These are phyloP conservation scores for Parietichytrium sp. DNA, from an alignment of 108 stramenopile species.

Conservation along the genomic window DNA sequence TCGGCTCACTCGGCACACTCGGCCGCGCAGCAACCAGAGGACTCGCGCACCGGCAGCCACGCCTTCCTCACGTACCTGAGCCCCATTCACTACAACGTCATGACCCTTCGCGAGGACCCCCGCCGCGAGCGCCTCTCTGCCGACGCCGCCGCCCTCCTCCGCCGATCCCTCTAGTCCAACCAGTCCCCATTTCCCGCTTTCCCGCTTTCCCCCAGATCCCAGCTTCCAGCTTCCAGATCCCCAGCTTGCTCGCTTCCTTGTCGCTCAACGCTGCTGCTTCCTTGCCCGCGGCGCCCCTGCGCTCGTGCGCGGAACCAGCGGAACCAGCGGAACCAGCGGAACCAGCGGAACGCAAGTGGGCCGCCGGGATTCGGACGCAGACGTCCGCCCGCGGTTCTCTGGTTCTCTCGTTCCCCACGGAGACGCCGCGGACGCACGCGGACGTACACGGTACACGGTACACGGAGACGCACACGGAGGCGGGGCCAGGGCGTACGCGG, in stretches of 20 bases:
- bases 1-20: neutral
- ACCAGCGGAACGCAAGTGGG: too few relatives aligned
- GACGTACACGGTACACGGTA: too few relatives aligned
- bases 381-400: too few relatives aligned
- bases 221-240: neutral
- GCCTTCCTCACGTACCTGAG: conserved; percentile 37
- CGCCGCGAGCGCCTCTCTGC: neutral
- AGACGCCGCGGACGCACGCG: too few relatives aligned
- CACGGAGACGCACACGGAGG: too few relatives aligned
- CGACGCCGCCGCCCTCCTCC: neutral
- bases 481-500: too few relatives aligned
- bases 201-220: neutral
- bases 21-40: neutral
- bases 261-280: neutral
- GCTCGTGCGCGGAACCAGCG: neutral
- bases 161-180: neutral
- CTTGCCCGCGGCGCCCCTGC: neutral
- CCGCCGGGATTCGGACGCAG: too few relatives aligned
- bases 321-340: too few relatives aligned
- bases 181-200: neutral
- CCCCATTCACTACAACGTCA: conserved; percentile 32
- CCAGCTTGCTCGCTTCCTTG: neutral
- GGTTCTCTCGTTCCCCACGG: too few relatives aligned
- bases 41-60: too few relatives aligned
- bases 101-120: conserved; percentile 26